Percentiles rank a stretch among this genome's conserved stretches.
phyloP scores from a whole-genome alignment of 2,329 filamentous ascomycete genomes.

The Diaporthe citri region DNA sequence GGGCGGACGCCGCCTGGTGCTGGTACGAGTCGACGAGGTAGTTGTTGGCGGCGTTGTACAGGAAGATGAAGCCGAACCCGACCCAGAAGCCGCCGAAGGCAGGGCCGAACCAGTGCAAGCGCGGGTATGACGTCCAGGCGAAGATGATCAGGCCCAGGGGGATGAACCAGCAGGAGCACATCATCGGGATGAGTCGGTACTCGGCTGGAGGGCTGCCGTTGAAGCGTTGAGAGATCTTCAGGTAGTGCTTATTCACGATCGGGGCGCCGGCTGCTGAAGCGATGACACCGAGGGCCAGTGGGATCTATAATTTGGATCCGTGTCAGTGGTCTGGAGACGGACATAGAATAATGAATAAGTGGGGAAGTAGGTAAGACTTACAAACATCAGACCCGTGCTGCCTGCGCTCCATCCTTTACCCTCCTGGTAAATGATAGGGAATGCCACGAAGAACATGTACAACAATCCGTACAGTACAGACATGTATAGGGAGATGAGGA shows the following conservation, averaged over 20 bases:
- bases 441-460: conserved; percentile 84
- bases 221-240: conserved; percentile 71
- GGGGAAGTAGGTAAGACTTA: conserved; percentile 15
- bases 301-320: conserved; percentile 62
- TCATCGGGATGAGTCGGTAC: conserved; percentile 84
- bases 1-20: conserved; percentile 82
- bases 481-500: conserved; percentile 89
- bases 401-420: conserved; percentile 83
- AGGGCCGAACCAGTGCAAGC: conserved; percentile 78
- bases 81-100: conserved; percentile 78
- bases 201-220: conserved; percentile 83
- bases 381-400: conserved; percentile 84
- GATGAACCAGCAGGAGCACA: conserved; percentile 80
- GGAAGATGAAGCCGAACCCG: conserved; percentile 85
- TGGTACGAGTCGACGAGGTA: conserved; percentile 76
- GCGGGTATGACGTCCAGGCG: conserved; percentile 73
- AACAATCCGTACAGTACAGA: conserved; percentile 80
- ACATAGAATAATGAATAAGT: conserved; percentile 34
- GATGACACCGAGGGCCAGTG: conserved; percentile 81
- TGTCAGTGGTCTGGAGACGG: background rate
- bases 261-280: conserved; percentile 76
- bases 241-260: conserved; percentile 84
- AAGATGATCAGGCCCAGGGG: conserved; percentile 70
- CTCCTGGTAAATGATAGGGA: conserved; percentile 78
- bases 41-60: conserved; percentile 84